phyloP scores from a whole-genome alignment of 176 grass and related monocot species.

The Themeda triandra region DNA sequence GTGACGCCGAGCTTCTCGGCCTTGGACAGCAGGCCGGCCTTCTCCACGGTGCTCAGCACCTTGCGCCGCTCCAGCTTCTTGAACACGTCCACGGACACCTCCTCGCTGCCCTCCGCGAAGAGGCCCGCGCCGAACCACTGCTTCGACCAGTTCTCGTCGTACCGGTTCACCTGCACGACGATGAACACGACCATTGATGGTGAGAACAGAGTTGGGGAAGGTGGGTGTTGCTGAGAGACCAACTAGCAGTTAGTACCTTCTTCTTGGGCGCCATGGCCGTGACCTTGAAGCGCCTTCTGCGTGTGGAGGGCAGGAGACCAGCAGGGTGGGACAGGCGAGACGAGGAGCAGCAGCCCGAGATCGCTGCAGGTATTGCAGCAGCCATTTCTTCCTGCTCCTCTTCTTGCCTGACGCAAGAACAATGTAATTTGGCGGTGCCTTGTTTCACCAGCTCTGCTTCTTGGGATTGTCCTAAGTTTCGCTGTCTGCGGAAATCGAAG shows the following conservation, averaged over 20 bases:
- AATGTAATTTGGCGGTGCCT: not conserved
- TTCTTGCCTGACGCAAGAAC: not conserved
- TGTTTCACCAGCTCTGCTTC: not conserved
- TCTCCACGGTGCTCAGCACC: conserved; percentile 89
- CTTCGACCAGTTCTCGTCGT: conserved; percentile 89
- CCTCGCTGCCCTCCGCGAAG: conserved; percentile 87
- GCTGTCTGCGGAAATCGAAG: not conserved
- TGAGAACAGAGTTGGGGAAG: no score
- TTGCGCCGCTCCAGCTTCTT: conserved; percentile 86
- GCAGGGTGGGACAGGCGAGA: conserved; percentile 28
- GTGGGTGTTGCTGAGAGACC: not conserved
- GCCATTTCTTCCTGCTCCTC: conserved; percentile 27
- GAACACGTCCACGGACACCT: conserved; percentile 76
- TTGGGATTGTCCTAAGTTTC: not conserved
- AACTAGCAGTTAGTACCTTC: conserved; percentile 37
- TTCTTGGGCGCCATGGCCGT: conserved; percentile 81
- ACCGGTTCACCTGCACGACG: conserved; percentile 68
- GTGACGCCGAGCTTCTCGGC: conserved; percentile 84
- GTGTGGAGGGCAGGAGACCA: not conserved
- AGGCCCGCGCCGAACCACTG: conserved; percentile 92
- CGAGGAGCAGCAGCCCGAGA: conserved; percentile 36
- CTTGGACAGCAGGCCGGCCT: conserved; percentile 89
- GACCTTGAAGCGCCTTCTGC: conserved; percentile 53
- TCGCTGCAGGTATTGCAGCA: conserved; percentile 31
- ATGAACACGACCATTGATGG: not conserved